Evolutionary conservation across 805 yeast genomes (phyloP).

Genomic region (Yamadazyma akitaensis): DNA sequence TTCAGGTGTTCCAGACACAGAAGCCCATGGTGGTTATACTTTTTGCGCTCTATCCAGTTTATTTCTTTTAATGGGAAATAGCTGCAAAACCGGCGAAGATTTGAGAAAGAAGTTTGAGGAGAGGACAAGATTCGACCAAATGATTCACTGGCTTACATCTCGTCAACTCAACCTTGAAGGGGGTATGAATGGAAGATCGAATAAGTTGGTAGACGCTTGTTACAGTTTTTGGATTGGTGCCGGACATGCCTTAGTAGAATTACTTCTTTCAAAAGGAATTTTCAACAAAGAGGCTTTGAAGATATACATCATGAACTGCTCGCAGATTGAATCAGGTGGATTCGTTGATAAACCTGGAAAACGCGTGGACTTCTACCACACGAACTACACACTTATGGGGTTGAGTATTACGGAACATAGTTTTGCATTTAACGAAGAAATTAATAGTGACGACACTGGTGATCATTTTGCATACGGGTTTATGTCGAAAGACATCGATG

Average conservation of each 20-base stretch:
- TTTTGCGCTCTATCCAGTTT: conserved; percentile 76
- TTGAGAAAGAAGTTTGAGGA: conserved; percentile 1
- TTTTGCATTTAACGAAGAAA: conserved; percentile 18
- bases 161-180: conserved; percentile 77
- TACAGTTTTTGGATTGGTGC: conserved; percentile 97
- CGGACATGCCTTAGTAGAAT: conserved; percentile 58
- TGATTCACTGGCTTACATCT: conserved; percentile 64
- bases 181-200: conserved; percentile 86
- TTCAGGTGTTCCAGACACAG: conserved; percentile 72
- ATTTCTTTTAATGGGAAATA: conserved; percentile 37
- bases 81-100: conserved; percentile 22
- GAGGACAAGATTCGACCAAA: conserved; percentile 43
- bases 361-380: conserved; percentile 81
- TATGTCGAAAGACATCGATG: conserved; percentile 7
- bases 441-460: not conserved
- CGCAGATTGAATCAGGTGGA: conserved; percentile 74
- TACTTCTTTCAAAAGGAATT: conserved; percentile 29
- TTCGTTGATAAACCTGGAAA: conserved; percentile 85
- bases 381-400: conserved; percentile 82
- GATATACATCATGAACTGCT: conserved; percentile 68
- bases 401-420: conserved; percentile 55
- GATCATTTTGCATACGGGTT: conserved; percentile 20
- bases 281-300: conserved; percentile 58
- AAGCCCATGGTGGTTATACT: conserved; percentile 97
- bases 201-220: conserved; percentile 94